These are phyloP conservation scores for Fusarium sp. DNA, from an alignment of 2,329 filamentous ascomycete species.

Conservation along the genomic window DNA sequence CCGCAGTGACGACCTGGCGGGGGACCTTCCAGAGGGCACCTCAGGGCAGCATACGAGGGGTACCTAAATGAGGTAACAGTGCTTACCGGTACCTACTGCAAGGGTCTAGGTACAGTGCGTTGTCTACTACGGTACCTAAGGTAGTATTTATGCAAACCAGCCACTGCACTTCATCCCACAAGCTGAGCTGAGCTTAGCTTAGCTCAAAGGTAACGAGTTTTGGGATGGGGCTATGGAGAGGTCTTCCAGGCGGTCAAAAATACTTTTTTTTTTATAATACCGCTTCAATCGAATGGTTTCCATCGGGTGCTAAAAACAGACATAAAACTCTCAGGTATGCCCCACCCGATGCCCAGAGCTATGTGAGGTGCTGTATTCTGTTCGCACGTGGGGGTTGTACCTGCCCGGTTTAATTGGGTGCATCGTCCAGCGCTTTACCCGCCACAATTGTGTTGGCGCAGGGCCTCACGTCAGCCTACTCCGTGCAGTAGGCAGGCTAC, in stretches of 20 bases:
- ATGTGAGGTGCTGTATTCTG: constrained; percentile 4
- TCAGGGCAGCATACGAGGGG: constrained; percentile 12
- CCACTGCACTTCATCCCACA: not conserved
- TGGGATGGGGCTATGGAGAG: not conserved
- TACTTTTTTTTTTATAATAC: constrained; percentile 12
- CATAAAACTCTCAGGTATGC: constrained; percentile 7
- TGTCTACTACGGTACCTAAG: not conserved
- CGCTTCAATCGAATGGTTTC: constrained; percentile 16
- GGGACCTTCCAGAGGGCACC: constrained; percentile 9
- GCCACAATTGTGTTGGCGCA: constrained; percentile 7
- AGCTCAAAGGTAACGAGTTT: not conserved
- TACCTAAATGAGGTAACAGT: not conserved
- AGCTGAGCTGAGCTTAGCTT: not conserved
- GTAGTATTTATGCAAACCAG: not conserved
- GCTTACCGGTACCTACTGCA: constrained; percentile 17
- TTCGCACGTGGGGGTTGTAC: constrained; percentile 26
- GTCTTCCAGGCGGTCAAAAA: constrained; percentile 7
- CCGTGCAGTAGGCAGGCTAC: not conserved
- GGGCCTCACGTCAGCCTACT: constrained; percentile 36
- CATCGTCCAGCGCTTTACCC: constrained; percentile 14
- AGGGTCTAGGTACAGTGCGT: not conserved
- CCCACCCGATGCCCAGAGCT: constrained; percentile 17
- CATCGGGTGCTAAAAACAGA: constrained; percentile 24
- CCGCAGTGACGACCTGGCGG: constrained; percentile 28
- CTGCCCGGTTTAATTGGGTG: constrained; percentile 27